Percentiles rank a stretch among this genome's conserved stretches.
Evolutionary conservation across 2,329 filamentous ascomycete genomes (phyloP).

Genomic region (Cytospora chrysosperma): DNA sequence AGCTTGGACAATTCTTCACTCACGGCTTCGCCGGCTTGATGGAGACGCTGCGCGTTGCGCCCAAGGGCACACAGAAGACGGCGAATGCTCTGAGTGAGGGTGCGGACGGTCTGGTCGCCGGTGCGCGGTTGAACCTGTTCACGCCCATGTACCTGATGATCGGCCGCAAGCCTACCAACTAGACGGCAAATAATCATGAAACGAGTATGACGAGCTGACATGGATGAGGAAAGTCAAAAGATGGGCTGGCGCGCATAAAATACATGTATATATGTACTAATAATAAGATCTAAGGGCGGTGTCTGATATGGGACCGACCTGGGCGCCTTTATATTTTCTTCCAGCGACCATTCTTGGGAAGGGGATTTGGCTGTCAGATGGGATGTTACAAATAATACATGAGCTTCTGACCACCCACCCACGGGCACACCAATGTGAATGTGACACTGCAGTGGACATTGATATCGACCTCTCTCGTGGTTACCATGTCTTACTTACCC

Average conservation of each 20-base stretch:
- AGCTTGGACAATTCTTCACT: conserved; percentile 70
- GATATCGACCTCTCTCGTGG: too few species aligned
- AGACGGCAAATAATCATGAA: conserved; percentile 22
- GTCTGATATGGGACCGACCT: not conserved
- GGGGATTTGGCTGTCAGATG: not conserved
- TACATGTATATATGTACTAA: conserved; percentile 17
- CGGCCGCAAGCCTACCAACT: conserved; percentile 71
- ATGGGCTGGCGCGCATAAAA: not conserved
- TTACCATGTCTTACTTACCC: too few species aligned
- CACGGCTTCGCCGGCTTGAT: conserved; percentile 76
- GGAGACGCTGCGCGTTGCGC: conserved; percentile 73
- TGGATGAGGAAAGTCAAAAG: conserved; percentile 1
- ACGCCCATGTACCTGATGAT: conserved; percentile 99
- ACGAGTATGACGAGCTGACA: not conserved
- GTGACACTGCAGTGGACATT: too few species aligned
- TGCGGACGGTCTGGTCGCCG: conserved; percentile 82
- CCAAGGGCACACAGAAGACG: conserved; percentile 88
- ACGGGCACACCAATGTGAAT: not conserved
- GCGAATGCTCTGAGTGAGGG: conserved; percentile 82
- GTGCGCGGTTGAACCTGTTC: conserved; percentile 87
- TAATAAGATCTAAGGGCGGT: conserved; percentile 16
- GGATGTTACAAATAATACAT: conserved; percentile 11
- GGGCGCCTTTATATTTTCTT: not conserved
- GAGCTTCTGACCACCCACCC: not conserved
- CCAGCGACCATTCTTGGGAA: not conserved